phyloP scores from a whole-genome alignment of 2,329 filamentous ascomycete species.

The Verruconis gallopava region DNA sequence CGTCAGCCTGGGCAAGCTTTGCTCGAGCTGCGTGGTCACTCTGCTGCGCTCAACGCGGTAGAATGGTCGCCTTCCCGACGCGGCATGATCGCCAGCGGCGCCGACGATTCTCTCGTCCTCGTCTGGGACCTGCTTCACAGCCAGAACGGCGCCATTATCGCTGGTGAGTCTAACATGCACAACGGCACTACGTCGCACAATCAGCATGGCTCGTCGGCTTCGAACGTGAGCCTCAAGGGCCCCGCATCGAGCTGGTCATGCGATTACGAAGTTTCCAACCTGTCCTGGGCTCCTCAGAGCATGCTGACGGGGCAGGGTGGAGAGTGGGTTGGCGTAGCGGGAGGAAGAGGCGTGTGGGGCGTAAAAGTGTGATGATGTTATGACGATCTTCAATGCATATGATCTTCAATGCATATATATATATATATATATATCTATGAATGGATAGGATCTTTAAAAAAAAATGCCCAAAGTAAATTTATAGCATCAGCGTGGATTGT shows the following conservation, averaged over 20 bases:
- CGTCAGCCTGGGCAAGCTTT: constrained; percentile 91
- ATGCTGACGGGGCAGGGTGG: constrained; percentile 54
- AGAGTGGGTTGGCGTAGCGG: constrained; percentile 75
- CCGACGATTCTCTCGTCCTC: constrained; percentile 80
- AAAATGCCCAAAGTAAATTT: too few species aligned
- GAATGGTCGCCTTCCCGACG: constrained; percentile 87
- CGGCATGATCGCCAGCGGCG: constrained; percentile 82
- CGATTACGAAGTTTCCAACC: constrained; percentile 75
- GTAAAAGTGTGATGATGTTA: constrained; percentile 45
- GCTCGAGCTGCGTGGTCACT: constrained; percentile 82
- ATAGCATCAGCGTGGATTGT: too few species aligned
- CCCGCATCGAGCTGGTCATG: constrained; percentile 72
- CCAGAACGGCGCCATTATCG: constrained; percentile 37
- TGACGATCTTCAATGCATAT: too few species aligned
- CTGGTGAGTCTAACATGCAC: constrained; percentile 26
- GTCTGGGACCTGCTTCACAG: constrained; percentile 85
- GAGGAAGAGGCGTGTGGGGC: constrained; percentile 71
- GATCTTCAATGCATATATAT: too few species aligned
- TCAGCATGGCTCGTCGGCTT: constrained; percentile 15
- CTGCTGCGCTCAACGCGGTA: constrained; percentile 74
- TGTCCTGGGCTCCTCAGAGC: constrained; percentile 70
- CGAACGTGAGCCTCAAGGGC: constrained; percentile 38
- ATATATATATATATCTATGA: too few species aligned
- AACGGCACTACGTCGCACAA: constrained; percentile 20
- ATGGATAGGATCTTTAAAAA: too few species aligned